Percentiles rank a stretch among this genome's conserved stretches.
phyloP scores from a whole-genome alignment of 2,329 filamentous ascomycete species.

The Hymenoscyphus scutula region DNA sequence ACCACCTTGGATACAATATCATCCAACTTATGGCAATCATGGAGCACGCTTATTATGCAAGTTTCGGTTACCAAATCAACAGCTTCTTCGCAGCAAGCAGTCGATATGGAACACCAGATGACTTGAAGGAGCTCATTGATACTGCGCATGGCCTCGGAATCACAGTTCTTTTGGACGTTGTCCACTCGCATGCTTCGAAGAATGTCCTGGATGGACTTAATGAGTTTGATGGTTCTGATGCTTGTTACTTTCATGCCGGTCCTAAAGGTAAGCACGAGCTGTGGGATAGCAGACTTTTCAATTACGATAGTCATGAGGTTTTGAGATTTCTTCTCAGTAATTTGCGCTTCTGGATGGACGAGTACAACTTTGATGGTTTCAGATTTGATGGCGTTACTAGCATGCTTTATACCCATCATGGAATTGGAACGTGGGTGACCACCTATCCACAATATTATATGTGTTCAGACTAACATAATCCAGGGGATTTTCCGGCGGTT shows the following conservation, averaged over 20 bases:
- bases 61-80: conserved; percentile 98
- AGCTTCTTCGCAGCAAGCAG: conserved; percentile 98
- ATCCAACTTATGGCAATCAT: conserved; percentile 99
- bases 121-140: conserved; percentile 94
- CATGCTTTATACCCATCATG: conserved; percentile 95
- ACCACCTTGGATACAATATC: conserved; percentile 88
- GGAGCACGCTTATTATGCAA: conserved; percentile 99
- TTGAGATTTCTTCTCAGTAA: conserved; percentile 95
- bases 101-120: conserved; percentile 88
- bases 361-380: conserved; percentile 95
- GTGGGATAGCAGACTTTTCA: conserved; percentile 97
- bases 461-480: conserved; percentile 18
- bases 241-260: conserved; percentile 93
- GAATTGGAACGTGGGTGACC: conserved; percentile 90
- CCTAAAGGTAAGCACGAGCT: conserved; percentile 81
- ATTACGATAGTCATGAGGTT: conserved; percentile 93
- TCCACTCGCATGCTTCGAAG: conserved; percentile 97
- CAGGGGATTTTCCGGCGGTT: conserved; percentile 93
- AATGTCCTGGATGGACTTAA: conserved; percentile 95
- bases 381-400: conserved; percentile 97
- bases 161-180: conserved; percentile 88
- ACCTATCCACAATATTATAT: not conserved
- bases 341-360: conserved; percentile 97
- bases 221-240: conserved; percentile 91
- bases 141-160: conserved; percentile 90